Conservation (phyloP, 78 protist genomes). For the Dictyostelium capitatum region DNA sequence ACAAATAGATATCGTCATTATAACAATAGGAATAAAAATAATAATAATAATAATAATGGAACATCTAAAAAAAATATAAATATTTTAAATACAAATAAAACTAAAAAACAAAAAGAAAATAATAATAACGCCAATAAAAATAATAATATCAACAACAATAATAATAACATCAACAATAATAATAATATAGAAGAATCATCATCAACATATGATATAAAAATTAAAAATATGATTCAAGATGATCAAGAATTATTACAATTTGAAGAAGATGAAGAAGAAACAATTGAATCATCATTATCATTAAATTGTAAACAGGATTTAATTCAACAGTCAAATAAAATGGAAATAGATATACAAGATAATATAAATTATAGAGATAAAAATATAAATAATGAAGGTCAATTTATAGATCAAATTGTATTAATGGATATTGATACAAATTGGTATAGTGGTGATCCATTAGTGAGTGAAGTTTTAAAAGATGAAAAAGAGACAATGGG, state of each 20-base stretch:
- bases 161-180: background rate
- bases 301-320: background rate
- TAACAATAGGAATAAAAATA: background rate
- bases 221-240: background rate
- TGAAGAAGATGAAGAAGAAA: background rate
- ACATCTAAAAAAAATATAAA: background rate
- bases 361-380: background rate
- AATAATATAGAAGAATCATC: background rate
- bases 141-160: background rate
- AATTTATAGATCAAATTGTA: background rate
- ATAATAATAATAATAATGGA: slow-evolving; percentile 5
- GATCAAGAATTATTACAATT: background rate
- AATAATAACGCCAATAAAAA: background rate
- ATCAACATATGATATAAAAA: background rate
- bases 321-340: background rate
- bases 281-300: too few relatives aligned
- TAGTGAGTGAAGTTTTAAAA: slow-evolving; percentile 43
- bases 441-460: slow-evolving; percentile 79
- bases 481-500: slow-evolving; percentile 53
- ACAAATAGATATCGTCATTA: background rate
- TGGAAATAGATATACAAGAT: background rate
- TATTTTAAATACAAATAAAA: background rate
- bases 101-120: background rate
- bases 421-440: slow-evolving; percentile 67
- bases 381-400: background rate